These are phyloP conservation scores for Asterionellopsis glacialis DNA, from an alignment of 108 stramenopile species.

Conservation along the genomic window DNA sequence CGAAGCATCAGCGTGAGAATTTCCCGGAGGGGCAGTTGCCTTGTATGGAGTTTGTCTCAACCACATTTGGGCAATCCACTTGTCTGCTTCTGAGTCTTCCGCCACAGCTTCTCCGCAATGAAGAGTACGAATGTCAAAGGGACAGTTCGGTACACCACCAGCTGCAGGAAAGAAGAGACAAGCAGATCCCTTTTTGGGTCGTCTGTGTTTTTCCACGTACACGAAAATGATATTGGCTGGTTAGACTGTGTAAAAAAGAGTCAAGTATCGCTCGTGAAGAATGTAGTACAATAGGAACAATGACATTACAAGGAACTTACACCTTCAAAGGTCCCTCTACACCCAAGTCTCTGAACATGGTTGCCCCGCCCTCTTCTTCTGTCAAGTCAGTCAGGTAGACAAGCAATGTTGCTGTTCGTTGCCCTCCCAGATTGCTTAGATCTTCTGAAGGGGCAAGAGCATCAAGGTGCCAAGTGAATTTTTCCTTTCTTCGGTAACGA, in stretches of 20 bases:
- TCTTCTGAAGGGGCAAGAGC: constrained; percentile 55
- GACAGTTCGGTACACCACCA: constrained; percentile 62
- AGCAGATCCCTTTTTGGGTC: constrained; percentile 80
- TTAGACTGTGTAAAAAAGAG: too few relatives aligned
- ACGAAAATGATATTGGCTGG: too few relatives aligned
- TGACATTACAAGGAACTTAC: not conserved
- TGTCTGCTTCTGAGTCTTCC: constrained; percentile 41
- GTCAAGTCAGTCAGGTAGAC: constrained; percentile 69
- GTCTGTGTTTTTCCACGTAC: too few relatives aligned
- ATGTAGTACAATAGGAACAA: too few relatives aligned
- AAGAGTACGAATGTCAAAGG: constrained; percentile 77
- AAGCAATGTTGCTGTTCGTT: constrained; percentile 71
- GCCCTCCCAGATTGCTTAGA: constrained; percentile 36
- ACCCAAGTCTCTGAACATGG: constrained; percentile 75
- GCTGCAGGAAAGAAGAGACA: constrained; percentile 83
- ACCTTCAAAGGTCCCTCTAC: constrained; percentile 2
- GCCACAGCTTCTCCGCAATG: constrained; percentile 75
- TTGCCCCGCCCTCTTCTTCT: constrained; percentile 58
- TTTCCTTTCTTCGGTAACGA: constrained; percentile 61
- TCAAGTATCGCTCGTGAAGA: too few relatives aligned
- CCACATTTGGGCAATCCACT: constrained; percentile 86
- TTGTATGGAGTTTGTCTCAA: constrained; percentile 44
- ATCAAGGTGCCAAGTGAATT: constrained; percentile 85
- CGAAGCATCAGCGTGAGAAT: constrained; percentile 44
- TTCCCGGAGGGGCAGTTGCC: constrained; percentile 65